phyloP scores from a whole-genome alignment of 345 rosid genomes.

The Triadica sebifera region DNA sequence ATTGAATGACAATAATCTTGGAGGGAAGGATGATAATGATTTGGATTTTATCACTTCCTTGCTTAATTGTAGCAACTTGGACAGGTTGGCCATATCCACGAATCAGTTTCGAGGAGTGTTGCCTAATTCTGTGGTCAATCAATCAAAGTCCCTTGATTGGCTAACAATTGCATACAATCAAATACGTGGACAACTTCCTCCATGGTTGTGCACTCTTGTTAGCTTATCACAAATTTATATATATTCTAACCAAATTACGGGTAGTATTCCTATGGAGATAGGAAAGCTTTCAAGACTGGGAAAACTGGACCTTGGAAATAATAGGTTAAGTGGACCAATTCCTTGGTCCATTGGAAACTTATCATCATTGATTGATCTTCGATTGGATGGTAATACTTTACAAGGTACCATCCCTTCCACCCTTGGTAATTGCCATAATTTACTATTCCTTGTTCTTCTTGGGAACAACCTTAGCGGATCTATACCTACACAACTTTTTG shows the following conservation, averaged over 20 bases:
- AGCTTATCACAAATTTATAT: not conserved
- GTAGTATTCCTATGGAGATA: not conserved
- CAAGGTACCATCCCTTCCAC: conserved; percentile 5
- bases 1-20: not conserved
- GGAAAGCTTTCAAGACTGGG: not conserved
- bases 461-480: not conserved
- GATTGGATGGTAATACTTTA: not conserved
- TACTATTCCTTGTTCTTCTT: not conserved
- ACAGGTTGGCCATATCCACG: not conserved
- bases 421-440: not conserved
- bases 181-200: not conserved
- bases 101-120: not conserved
- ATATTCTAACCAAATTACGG: not conserved
- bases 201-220: not conserved
- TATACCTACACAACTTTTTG: not conserved
- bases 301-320: not conserved
- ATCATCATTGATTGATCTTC: not conserved
- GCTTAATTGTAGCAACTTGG: not conserved
- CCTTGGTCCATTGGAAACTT: conserved; percentile 7
- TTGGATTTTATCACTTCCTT: conserved; percentile 7
- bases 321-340: not conserved
- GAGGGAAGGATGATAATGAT: not conserved
- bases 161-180: not conserved
- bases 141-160: not conserved
- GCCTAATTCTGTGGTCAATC: not conserved